Conservation (phyloP, 192 early-diverging fungal species). For the Rhizophagus clarus region DNA sequence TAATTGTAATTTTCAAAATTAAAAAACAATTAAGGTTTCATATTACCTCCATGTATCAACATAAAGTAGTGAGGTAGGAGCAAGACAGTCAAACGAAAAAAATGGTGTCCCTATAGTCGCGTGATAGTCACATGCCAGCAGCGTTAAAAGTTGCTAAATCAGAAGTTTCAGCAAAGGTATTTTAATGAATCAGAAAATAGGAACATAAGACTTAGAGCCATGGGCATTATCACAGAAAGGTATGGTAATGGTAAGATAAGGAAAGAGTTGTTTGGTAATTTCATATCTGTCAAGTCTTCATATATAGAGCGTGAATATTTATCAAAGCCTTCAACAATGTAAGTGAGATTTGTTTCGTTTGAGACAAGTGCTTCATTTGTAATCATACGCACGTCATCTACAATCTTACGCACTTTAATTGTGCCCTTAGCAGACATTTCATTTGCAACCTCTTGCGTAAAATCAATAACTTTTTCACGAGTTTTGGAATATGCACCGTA, state of each 20-base stretch:
- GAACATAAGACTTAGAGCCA: slow-evolving; percentile 4
- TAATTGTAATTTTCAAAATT: no score
- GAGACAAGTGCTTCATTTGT: no score
- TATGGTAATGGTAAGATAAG: neutral
- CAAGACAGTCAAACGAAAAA: no score
- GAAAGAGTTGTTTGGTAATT: neutral
- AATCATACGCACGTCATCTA: no score
- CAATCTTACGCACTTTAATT: no score
- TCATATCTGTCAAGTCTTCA: neutral
- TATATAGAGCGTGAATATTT: neutral
- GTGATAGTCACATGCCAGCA: neutral
- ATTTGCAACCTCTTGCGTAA: neutral
- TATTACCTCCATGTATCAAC: no score
- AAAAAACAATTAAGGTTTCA: no score
- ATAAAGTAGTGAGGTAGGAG: no score
- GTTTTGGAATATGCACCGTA: neutral
- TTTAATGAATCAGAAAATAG: neutral
- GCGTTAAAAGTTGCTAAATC: neutral
- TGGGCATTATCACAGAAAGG: neutral
- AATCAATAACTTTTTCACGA: neutral
- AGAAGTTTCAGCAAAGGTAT: neutral
- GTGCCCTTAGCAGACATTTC: no score
- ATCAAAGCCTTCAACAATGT: neutral
- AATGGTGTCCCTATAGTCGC: no score
- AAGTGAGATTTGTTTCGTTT: no score